These are phyloP conservation scores for Verticillium nonalfalfae DNA, from an alignment of 2,329 filamentous ascomycete genomes.

Conservation along the genomic window DNA sequence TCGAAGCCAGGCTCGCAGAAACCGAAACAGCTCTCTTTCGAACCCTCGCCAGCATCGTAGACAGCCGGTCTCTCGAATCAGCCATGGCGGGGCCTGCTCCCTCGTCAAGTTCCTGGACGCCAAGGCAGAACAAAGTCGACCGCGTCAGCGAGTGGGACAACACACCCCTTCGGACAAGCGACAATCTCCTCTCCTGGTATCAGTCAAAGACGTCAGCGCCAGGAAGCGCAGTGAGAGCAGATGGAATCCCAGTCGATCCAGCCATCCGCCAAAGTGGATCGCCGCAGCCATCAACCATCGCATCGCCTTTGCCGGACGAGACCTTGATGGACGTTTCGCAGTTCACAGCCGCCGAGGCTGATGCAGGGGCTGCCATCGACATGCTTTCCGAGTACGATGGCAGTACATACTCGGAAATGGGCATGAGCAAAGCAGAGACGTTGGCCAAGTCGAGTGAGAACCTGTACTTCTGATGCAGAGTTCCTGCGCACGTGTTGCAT, in stretches of 20 bases:
- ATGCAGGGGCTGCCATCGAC: not conserved
- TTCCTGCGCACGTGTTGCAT: too few relatives aligned
- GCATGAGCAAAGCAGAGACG: constrained; percentile 5
- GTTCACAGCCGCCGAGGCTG: not conserved
- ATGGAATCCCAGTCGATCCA: constrained; percentile 2
- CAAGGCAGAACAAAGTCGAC: constrained; percentile 17
- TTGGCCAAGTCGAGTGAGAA: constrained; percentile 7
- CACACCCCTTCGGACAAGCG: constrained; percentile 12
- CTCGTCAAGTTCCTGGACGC: constrained; percentile 3
- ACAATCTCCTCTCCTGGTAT: constrained; percentile 16
- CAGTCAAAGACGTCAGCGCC: not conserved
- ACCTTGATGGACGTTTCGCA: not conserved
- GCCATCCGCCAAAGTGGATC: not conserved
- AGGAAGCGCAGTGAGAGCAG: not conserved
- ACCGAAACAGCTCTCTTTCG: constrained; percentile 20
- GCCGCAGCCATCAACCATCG: not conserved
- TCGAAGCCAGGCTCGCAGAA: constrained; percentile 28
- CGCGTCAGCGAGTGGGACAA: constrained; percentile 20
- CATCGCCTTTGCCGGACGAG: not conserved
- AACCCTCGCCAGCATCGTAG: constrained; percentile 9
- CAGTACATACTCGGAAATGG: not conserved
- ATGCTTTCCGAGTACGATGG: not conserved
- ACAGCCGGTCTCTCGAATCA: not conserved
- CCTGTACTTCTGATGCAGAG: constrained; percentile 4
- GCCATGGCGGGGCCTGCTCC: not conserved